Conservation (phyloP, 495 filamentous ascomycete species). For the Penicillium taxi region DNA sequence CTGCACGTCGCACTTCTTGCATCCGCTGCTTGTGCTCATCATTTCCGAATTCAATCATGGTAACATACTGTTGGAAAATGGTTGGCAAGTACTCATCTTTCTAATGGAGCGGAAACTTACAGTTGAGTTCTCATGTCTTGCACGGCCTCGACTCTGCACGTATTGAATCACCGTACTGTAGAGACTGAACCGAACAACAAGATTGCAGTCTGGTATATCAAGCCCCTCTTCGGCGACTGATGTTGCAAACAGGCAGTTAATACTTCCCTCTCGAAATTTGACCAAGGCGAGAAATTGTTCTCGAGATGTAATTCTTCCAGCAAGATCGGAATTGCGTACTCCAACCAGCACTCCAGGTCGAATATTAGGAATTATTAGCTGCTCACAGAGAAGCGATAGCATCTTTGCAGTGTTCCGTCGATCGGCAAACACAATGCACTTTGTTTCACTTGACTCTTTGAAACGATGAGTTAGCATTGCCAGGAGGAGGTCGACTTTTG, state of each 20-base stretch:
- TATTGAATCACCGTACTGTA: conserved; percentile 90
- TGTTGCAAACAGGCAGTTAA: conserved; percentile 89
- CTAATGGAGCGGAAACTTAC: conserved; percentile 14
- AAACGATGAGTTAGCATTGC: conserved; percentile 52
- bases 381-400: conserved; percentile 56
- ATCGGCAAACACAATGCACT: conserved; percentile 86
- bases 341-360: conserved; percentile 62
- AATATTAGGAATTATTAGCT: conserved; percentile 50
- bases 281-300: conserved; percentile 69
- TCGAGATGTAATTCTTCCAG: conserved; percentile 55
- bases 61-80: conserved; percentile 50
- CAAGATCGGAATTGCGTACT: conserved; percentile 35
- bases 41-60: conserved; percentile 72
- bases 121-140: conserved; percentile 62
- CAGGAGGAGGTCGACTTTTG: conserved; percentile 62
- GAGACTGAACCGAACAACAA: conserved; percentile 86
- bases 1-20: conserved; percentile 46
- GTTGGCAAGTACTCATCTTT: neutral
- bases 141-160: conserved; percentile 89
- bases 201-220: conserved; percentile 91
- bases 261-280: conserved; percentile 67
- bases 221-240: conserved; percentile 92
- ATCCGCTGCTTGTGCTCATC: conserved; percentile 46
- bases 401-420: conserved; percentile 69
- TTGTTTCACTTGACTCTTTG: conserved; percentile 43